Conservation (phyloP, 305 asterid species). For the Salvia sclarea region DNA sequence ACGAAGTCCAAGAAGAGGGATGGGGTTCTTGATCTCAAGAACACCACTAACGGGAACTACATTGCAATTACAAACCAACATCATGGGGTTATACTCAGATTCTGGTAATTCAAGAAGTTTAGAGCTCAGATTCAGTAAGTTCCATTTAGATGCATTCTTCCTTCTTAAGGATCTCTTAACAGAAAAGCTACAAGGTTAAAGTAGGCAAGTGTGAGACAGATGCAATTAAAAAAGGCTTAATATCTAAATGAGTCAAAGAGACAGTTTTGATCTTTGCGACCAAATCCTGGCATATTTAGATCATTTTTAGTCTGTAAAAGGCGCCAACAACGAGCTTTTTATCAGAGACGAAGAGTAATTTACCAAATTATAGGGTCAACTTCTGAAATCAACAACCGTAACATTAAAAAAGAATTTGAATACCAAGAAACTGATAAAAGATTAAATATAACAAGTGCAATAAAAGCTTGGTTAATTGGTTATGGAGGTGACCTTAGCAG, state of each 20-base stretch:
- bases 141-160: neutral
- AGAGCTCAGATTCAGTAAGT: neutral
- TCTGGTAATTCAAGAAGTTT: neutral
- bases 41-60: neutral
- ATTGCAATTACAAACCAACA: neutral
- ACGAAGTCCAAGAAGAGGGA: no score
- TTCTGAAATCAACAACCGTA: conserved; percentile 15
- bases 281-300: neutral
- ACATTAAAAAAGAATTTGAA: neutral
- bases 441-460: neutral
- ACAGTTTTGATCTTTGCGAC: neutral
- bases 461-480: neutral
- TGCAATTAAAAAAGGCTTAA: neutral
- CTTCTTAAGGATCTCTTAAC: neutral
- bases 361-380: neutral
- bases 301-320: neutral
- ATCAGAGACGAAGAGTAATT: neutral
- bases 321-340: neutral
- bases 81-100: neutral
- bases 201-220: neutral
- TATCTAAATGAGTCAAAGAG: neutral
- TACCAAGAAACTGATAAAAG: neutral
- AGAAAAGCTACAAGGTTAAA: neutral
- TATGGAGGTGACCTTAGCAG: conserved; percentile 54
- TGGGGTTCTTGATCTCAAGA: conserved; percentile 1